Percentiles rank a stretch among this genome's conserved stretches.
These are phyloP conservation scores for Barnettozyma vustinii DNA, from an alignment of 805 yeast genomes.

Conservation along the genomic window DNA sequence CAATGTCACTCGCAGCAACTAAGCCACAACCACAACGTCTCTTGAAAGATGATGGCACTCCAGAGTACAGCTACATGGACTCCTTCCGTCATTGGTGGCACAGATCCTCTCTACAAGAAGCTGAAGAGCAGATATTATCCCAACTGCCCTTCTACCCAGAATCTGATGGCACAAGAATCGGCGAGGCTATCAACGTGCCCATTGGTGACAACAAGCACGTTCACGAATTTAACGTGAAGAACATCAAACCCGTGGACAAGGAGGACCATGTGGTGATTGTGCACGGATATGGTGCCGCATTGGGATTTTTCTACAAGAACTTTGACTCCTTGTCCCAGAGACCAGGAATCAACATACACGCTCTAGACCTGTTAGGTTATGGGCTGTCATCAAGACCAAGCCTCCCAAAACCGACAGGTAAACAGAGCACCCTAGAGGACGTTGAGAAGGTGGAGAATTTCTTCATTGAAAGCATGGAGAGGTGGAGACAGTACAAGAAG, in stretches of 20 bases:
- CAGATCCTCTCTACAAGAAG: conserved; percentile 28
- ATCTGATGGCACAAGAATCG: conserved; percentile 41
- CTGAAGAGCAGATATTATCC: conserved; percentile 50
- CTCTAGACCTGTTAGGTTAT: conserved; percentile 57
- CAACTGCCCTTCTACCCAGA: conserved; percentile 55
- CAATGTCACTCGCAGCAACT: conserved; percentile 1
- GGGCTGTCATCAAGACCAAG: conserved; percentile 56
- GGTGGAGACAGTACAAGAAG: conserved; percentile 45
- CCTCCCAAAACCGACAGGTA: conserved; percentile 16
- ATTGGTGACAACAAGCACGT: conserved; percentile 47
- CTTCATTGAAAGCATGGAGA: conserved; percentile 45
- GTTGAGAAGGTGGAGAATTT: conserved; percentile 28
- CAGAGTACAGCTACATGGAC: conserved; percentile 24
- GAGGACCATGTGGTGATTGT: conserved; percentile 56
- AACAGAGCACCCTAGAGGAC: conserved; percentile 22
- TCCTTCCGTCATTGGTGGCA: conserved; percentile 41
- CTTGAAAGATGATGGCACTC: neutral
- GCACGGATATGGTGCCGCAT: conserved; percentile 86
- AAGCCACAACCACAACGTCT: neutral
- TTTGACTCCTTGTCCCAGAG: conserved; percentile 43
- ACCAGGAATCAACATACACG: conserved; percentile 54
- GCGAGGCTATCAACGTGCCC: conserved; percentile 47
- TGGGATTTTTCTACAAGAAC: conserved; percentile 69
- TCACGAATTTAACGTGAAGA: conserved; percentile 67
- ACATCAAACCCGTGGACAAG: conserved; percentile 25